These are phyloP conservation scores for Tolypocladium album DNA, from an alignment of 2,329 filamentous ascomycete species.

Conservation along the genomic window DNA sequence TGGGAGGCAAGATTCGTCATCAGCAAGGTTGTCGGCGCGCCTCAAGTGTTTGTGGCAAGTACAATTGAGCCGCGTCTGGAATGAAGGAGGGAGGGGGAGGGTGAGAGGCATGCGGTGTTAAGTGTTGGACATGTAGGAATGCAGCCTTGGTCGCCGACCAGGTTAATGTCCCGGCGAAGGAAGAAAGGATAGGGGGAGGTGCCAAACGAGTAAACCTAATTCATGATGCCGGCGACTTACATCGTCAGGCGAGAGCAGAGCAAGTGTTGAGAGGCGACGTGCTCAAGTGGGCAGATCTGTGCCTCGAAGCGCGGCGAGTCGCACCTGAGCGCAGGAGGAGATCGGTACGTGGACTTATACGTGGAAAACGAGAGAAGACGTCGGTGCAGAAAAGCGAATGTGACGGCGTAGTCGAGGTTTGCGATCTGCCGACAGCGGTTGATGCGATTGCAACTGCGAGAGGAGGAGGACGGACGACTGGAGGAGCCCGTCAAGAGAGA, in stretches of 20 bases:
- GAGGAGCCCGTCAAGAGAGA: neutral
- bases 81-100: conserved; percentile 9
- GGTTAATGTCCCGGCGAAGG: neutral
- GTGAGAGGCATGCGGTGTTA: neutral
- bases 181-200: neutral
- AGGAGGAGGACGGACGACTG: neutral
- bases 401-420: neutral
- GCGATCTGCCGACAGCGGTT: neutral
- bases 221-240: neutral
- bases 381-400: neutral
- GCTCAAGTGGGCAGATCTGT: neutral
- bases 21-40: conserved; percentile 1
- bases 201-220: neutral
- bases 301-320: neutral
- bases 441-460: neutral
- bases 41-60: conserved; percentile 10
- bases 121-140: conserved; percentile 1
- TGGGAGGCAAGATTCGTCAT: neutral
- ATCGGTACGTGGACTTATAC: neutral
- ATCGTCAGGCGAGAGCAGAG: neutral
- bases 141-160: neutral
- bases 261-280: neutral
- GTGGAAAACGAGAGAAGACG: neutral
- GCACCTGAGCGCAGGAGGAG: neutral
- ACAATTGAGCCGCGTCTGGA: conserved; percentile 9